Base-by-base conservation (phyloP, 352 stramenopile genomes). In the Hyaloperonospora brassicae region DNA sequence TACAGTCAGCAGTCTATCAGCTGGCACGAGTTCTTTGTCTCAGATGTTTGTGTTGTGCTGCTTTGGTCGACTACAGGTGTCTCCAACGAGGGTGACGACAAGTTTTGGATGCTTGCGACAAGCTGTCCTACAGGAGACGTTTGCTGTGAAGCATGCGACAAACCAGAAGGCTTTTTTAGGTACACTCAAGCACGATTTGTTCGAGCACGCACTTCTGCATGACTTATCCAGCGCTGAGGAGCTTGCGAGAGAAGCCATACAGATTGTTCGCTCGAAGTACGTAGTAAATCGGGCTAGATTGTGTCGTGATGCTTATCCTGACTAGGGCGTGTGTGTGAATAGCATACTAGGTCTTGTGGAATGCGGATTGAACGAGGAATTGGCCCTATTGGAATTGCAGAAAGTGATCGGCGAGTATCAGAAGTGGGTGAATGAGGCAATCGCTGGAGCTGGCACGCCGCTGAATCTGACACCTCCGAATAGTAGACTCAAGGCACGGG, bases 151-250 rank as follows among this genome's bases (percentile, higher is more conserved):
- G 22, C 52, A 64, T n/a, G 63, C 75, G 7, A 87, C 73, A n/a
- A 66, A 77, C 23, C 45, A 70, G 10, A 85, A 84, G 24, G 83
- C 79, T 14, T 73, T 91, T 17, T 47, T 91, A 11, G 83, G 83
- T 36, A 93, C 70, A 13, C 58, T 93, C 17, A 93, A 93, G 57
- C 83, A 93, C 62, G 72, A 89, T n/a, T 51, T 93, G 2, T 93
- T 93, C 47, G 76, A 93, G 48, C 44, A 64, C 17, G 71, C 75
- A 17, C 50, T 93, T 52, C 22, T 76, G 11, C 62, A 70, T 30
- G 59, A 62, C 10, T 57, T 75, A 10, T 53, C 68, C 34, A 64
- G 54, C 9, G 39, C 62, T 10, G 55, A 68, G 2, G 64, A 52
- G 8, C 68, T 93, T 40, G 36, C 72, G 6, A 38, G 60, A 27